Evolutionary conservation across 2,329 filamentous ascomycete genomes (phyloP).

Genomic region (Pseudohalonectria lignicola): DNA sequence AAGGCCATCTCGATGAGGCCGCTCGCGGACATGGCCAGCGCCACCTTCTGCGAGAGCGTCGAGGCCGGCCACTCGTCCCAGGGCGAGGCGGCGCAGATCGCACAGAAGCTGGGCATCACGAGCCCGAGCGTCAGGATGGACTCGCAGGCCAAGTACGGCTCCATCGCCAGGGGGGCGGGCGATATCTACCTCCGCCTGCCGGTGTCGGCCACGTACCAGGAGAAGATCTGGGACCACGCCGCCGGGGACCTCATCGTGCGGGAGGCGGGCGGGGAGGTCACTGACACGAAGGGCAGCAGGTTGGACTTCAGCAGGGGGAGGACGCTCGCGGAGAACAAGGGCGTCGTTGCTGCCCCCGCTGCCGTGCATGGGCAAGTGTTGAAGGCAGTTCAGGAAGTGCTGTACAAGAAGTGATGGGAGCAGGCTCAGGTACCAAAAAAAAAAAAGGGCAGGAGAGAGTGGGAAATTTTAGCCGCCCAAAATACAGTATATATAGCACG

Average conservation of each 20-base stretch:
- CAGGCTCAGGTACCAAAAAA: too few relatives aligned
- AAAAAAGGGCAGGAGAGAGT: background rate
- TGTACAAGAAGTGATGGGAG: slow-evolving; percentile 28
- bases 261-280: slow-evolving; percentile 86
- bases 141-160: slow-evolving; percentile 95
- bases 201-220: slow-evolving; percentile 70
- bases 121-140: slow-evolving; percentile 90
- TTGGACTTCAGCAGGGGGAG: slow-evolving; percentile 81
- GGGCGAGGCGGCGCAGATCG: slow-evolving; percentile 76
- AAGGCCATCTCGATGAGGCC: slow-evolving; percentile 71
- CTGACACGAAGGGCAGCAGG: slow-evolving; percentile 73
- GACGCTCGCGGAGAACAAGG: slow-evolving; percentile 83
- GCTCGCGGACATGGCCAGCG: slow-evolving; percentile 61
- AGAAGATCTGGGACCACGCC: slow-evolving; percentile 99
- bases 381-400: slow-evolving; percentile 69
- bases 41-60: slow-evolving; percentile 94
- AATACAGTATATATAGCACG: slow-evolving; percentile 7
- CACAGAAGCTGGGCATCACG: slow-evolving; percentile 75
- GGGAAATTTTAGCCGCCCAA: slow-evolving; percentile 5
- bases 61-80: slow-evolving; percentile 89
- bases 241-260: slow-evolving; percentile 89
- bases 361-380: slow-evolving; percentile 68
- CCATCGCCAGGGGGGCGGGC: slow-evolving; percentile 84
- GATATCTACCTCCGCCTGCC: slow-evolving; percentile 91
- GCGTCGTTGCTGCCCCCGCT: slow-evolving; percentile 78